Conservation (phyloP, 495 filamentous ascomycete genomes). For the Penicillium tannophilum region DNA sequence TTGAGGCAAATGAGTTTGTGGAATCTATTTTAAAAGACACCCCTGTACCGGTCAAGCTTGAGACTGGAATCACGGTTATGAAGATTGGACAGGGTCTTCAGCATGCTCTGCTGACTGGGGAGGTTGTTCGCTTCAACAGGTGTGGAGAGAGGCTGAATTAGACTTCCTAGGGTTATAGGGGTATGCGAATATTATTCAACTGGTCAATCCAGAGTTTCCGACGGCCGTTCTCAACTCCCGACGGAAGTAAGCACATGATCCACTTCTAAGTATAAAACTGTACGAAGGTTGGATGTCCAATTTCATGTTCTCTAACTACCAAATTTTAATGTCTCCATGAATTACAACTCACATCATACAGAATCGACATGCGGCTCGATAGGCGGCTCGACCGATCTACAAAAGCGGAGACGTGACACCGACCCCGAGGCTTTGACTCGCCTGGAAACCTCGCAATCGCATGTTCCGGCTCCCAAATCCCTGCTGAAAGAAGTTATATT, state of each 20-base stretch:
- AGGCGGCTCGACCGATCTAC: constrained; percentile 3
- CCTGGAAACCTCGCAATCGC: constrained; percentile 23
- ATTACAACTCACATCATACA: too few species aligned
- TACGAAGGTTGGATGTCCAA: too few species aligned
- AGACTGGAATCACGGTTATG: constrained; percentile 49
- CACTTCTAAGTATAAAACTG: too few species aligned
- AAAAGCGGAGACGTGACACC: constrained; percentile 11
- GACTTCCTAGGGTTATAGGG: neutral
- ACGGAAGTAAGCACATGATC: too few species aligned
- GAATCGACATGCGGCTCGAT: neutral
- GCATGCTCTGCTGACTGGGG: neutral
- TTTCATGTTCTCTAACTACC: too few species aligned
- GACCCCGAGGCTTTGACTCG: constrained; percentile 21
- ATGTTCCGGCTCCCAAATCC: constrained; percentile 12
- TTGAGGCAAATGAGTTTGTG: constrained; percentile 33
- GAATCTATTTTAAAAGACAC: constrained; percentile 46
- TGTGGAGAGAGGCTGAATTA: neutral
- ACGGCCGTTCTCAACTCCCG: too few species aligned
- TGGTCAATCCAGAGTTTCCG: too few species aligned
- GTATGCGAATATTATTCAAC: too few species aligned
- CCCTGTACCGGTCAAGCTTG: constrained; percentile 45
- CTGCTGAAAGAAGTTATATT: constrained; percentile 41
- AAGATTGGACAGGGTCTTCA: constrained; percentile 52
- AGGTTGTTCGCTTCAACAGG: neutral
- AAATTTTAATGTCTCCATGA: too few species aligned